These are phyloP conservation scores for Pythium inflatum DNA, from an alignment of 352 stramenopile species.

Conservation along the genomic window DNA sequence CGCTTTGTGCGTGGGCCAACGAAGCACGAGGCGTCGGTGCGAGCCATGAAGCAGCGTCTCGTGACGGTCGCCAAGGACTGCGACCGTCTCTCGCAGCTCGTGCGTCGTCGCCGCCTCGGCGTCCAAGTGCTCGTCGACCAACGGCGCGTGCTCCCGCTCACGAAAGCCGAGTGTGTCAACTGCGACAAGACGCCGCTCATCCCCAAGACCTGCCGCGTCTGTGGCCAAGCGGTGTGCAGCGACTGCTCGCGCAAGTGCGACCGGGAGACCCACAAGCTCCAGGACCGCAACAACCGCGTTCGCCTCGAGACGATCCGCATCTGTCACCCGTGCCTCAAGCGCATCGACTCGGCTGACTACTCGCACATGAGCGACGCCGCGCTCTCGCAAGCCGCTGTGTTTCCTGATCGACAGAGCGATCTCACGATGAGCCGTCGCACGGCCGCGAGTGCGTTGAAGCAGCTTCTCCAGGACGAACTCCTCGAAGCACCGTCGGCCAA, in stretches of 20 bases:
- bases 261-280: conserved; percentile 19
- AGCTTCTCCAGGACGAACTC: conserved; percentile 24
- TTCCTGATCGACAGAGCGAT: neutral
- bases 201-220: conserved; percentile 60
- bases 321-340: conserved; percentile 58
- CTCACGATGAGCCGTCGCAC: neutral
- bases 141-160: conserved; percentile 41
- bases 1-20: neutral
- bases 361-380: conserved; percentile 24
- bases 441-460: neutral
- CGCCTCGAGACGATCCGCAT: conserved; percentile 45
- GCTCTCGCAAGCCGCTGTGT: conserved; percentile 1
- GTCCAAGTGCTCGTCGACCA: conserved; percentile 56
- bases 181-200: conserved; percentile 48
- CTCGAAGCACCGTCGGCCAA: neutral
- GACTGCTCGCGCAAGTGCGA: conserved; percentile 47
- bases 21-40: conserved; percentile 16
- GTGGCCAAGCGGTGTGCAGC: conserved; percentile 59
- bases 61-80: conserved; percentile 27
- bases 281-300: neutral
- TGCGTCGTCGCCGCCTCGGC: conserved; percentile 65
- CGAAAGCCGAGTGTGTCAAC: conserved; percentile 56
- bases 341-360: conserved; percentile 61
- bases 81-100: conserved; percentile 43
- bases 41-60: conserved; percentile 27